Evolutionary conservation across 139 green algal genomes (phyloP).

Genomic region (Zygnema circumcarinatum): DNA sequence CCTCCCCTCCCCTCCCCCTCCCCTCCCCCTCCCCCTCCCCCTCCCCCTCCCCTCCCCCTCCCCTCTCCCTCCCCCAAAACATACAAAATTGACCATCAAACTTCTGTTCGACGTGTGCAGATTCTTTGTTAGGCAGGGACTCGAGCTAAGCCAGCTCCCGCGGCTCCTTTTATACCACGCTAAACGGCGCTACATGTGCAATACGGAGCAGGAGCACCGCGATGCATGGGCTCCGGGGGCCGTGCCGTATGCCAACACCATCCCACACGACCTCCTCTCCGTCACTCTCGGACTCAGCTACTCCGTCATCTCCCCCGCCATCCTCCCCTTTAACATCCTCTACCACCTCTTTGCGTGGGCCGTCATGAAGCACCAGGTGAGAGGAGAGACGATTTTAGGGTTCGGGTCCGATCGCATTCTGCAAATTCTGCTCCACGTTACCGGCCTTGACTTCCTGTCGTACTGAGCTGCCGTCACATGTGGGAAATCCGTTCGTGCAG

Average conservation of each 20-base stretch:
- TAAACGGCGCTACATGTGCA: conserved; percentile 24
- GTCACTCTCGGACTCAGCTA: conserved; percentile 47
- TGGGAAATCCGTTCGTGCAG: no score
- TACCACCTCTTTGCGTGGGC: conserved; percentile 25
- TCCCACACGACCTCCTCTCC: conserved; percentile 38
- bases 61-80: no score
- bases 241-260: background rate
- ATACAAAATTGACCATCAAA: no score
- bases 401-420: no score
- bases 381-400: no score
- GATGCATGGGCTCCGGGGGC: conserved; percentile 24
- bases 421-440: no score
- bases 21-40: no score
- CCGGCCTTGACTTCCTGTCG: no score
- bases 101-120: background rate
- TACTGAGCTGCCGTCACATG: no score
- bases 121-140: conserved; percentile 22
- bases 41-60: no score
- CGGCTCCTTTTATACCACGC: conserved; percentile 23
- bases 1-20: no score
- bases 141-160: conserved; percentile 29
- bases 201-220: conserved; percentile 46
- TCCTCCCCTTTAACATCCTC: conserved; percentile 31
- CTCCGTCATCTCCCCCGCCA: conserved; percentile 47
- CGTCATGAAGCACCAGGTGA: conserved; percentile 34